Conservation (phyloP, 352 stramenopile genomes). For the Globisporangium perplexum region DNA sequence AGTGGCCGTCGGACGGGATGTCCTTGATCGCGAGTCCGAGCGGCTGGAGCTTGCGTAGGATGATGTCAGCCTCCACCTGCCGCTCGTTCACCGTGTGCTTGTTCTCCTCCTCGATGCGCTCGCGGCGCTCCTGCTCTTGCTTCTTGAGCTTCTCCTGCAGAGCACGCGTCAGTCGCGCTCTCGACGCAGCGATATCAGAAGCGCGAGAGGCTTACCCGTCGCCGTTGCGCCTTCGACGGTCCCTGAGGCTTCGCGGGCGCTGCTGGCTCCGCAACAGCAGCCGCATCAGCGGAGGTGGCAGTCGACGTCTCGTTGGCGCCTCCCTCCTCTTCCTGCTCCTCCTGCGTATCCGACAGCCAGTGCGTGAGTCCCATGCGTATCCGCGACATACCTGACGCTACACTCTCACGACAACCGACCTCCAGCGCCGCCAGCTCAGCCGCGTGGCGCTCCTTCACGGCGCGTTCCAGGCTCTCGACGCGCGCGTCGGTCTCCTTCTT, state of each 20-base stretch:
- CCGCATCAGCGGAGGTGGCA: constrained; percentile 2
- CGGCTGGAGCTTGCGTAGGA: constrained; percentile 47
- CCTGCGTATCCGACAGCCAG: background rate
- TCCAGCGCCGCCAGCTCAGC: constrained; percentile 38
- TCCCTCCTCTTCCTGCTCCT: constrained; percentile 14
- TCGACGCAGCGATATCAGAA: background rate
- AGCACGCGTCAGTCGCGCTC: background rate
- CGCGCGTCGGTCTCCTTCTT: constrained; percentile 71
- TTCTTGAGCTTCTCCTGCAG: constrained; percentile 63
- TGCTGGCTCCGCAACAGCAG: background rate
- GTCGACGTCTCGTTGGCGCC: background rate
- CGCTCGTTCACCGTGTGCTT: constrained; percentile 75
- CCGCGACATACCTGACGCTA: no score
- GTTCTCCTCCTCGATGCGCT: constrained; percentile 75
- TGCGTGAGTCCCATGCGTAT: background rate
- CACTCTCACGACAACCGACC: constrained; percentile 4
- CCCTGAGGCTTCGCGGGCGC: constrained; percentile 22
- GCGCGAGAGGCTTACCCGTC: constrained; percentile 25
- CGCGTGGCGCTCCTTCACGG: constrained; percentile 50
- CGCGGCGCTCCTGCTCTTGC: constrained; percentile 61
- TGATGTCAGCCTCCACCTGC: constrained; percentile 77
- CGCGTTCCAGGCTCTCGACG: constrained; percentile 48
- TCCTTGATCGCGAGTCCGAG: constrained; percentile 83
- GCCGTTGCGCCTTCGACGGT: constrained; percentile 64
- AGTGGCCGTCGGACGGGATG: constrained; percentile 96